These are phyloP conservation scores for Neophaeococcomyces mojaviensis DNA, from an alignment of 2,329 filamentous ascomycete species.

Conservation along the genomic window DNA sequence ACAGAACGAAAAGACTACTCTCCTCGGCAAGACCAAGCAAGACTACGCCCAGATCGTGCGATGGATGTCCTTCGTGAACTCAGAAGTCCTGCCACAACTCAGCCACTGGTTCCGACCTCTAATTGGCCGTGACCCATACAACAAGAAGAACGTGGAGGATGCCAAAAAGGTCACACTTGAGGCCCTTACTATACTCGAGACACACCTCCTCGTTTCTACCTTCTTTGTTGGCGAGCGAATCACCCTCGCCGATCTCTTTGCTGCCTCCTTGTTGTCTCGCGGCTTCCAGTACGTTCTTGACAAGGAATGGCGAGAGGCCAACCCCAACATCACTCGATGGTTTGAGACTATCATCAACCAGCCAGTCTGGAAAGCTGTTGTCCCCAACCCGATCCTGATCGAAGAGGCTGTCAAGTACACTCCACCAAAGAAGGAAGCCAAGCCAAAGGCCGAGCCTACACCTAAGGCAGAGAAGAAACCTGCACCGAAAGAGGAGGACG, in stretches of 20 bases:
- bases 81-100: constrained; percentile 67
- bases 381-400: constrained; percentile 66
- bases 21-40: constrained; percentile 99
- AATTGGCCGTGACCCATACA: constrained; percentile 74
- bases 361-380: constrained; percentile 77
- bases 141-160: constrained; percentile 95
- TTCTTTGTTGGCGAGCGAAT: constrained; percentile 97
- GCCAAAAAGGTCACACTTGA: constrained; percentile 60
- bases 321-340: constrained; percentile 89
- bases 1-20: constrained; percentile 99
- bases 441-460: constrained; percentile 62
- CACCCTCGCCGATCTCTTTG: constrained; percentile 91
- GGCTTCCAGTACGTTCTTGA: constrained; percentile 94
- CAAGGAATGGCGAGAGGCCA: constrained; percentile 73
- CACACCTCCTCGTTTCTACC: constrained; percentile 85
- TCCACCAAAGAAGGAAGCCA: constrained; percentile 64
- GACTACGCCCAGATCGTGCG: constrained; percentile 97
- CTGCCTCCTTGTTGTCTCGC: constrained; percentile 67
- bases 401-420: constrained; percentile 69
- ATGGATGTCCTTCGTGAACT: constrained; percentile 97
- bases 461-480: constrained; percentile 48
- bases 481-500: constrained; percentile 47
- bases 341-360: constrained; percentile 91
- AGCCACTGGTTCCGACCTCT: constrained; percentile 81
- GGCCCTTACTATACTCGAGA: constrained; percentile 67